These are phyloP conservation scores for Dimocarpus longan DNA, from an alignment of 345 rosid species.

Conservation along the genomic window DNA sequence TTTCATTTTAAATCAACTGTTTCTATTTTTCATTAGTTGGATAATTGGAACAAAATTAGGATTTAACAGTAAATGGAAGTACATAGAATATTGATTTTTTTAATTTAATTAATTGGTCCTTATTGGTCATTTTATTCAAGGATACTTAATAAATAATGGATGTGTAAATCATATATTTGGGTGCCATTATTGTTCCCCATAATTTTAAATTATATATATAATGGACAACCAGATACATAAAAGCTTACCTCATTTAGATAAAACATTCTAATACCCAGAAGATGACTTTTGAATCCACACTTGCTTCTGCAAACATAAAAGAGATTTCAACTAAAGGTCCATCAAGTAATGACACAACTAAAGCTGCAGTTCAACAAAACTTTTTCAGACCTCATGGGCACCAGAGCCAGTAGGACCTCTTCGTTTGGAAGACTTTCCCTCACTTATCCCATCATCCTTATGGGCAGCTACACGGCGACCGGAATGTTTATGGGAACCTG, in stretches of 20 bases:
- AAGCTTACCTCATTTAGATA: slow-evolving; percentile 37
- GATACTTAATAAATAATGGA: no score
- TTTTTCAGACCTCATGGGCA: slow-evolving; percentile 58
- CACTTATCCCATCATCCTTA: slow-evolving; percentile 48
- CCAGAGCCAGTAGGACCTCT: slow-evolving; percentile 53
- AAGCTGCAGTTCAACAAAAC: slow-evolving; percentile 9
- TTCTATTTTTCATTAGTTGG: no score
- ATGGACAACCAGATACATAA: neutral
- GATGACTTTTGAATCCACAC: slow-evolving; percentile 83
- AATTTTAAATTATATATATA: neutral
- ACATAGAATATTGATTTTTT: no score
- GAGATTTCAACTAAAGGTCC: neutral
- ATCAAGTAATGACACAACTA: neutral
- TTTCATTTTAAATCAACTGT: no score
- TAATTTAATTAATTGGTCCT: no score
- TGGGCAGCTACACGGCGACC: slow-evolving; percentile 43
- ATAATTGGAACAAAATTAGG: no score
- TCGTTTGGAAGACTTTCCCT: slow-evolving; percentile 65
- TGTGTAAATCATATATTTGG: no score
- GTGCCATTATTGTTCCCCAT: no score
- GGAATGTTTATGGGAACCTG: slow-evolving; percentile 48
- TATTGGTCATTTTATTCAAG: no score
- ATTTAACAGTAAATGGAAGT: no score
- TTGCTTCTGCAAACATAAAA: slow-evolving; percentile 64
- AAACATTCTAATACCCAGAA: slow-evolving; percentile 53